phyloP scores from a whole-genome alignment of 2,329 filamentous ascomycete species.

The Alternaria alternata region DNA sequence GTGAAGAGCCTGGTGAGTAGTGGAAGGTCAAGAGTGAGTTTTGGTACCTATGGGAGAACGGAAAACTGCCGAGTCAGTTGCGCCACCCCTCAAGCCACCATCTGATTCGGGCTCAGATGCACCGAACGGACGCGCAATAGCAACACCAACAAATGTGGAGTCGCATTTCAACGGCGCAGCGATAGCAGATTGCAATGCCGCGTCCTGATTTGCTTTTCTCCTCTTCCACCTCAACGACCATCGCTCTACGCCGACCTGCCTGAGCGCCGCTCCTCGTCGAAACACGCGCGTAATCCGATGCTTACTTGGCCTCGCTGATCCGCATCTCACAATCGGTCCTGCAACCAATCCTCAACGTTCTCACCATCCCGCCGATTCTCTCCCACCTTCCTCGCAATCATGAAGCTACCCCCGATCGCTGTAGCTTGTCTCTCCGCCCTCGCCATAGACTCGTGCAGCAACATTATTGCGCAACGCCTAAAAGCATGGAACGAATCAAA shows the following conservation, averaged over 20 bases:
- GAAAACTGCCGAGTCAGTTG: conserved; percentile 6
- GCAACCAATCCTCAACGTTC: background rate
- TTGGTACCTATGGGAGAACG: background rate
- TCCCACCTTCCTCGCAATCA: conserved; percentile 11
- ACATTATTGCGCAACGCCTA: conserved; percentile 48
- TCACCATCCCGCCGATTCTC: background rate
- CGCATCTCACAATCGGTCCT: conserved; percentile 9
- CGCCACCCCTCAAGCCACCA: background rate
- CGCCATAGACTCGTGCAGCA: conserved; percentile 48
- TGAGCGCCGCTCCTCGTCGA: background rate
- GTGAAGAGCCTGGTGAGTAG: background rate
- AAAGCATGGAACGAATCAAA: conserved; percentile 46
- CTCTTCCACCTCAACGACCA: background rate
- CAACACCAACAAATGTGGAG: conserved; percentile 21
- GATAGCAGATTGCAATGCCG: conserved; percentile 6
- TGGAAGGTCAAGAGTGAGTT: background rate
- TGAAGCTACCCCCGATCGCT: conserved; percentile 45
- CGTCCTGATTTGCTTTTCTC: background rate
- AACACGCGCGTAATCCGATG: background rate
- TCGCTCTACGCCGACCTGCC: background rate
- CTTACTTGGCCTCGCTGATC: conserved; percentile 5
- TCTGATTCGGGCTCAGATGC: conserved; percentile 16
- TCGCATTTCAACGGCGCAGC: conserved; percentile 12
- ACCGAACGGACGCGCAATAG: conserved; percentile 13
- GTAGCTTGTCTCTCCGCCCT: conserved; percentile 47